phyloP scores from a whole-genome alignment of 257 asterid genomes.

The Gynochthodes officinalis region DNA sequence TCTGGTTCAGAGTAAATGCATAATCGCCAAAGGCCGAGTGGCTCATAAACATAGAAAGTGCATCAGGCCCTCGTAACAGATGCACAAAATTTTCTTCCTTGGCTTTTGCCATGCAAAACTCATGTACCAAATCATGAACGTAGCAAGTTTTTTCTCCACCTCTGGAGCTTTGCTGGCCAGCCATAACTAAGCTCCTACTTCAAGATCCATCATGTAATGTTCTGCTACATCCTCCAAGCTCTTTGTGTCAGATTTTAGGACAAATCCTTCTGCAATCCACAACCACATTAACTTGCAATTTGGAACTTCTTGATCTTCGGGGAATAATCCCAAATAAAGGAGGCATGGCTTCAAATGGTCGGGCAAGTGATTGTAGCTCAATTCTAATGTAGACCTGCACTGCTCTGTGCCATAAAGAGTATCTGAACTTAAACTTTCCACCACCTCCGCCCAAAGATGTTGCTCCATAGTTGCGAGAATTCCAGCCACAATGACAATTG shows the following conservation, averaged over 20 bases:
- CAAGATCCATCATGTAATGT: conserved; percentile 25
- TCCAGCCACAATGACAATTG: conserved; percentile 20
- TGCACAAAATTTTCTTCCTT: conserved; percentile 11
- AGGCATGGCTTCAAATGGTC: conserved; percentile 23
- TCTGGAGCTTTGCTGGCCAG: conserved; percentile 7
- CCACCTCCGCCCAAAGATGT: neutral
- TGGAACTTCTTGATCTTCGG: conserved; percentile 19
- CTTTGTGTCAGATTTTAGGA: neutral
- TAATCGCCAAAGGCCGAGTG: neutral
- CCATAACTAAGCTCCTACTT: conserved; percentile 16
- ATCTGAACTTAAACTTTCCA: neutral
- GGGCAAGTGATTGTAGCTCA: conserved; percentile 24
- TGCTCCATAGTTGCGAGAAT: conserved; percentile 12
- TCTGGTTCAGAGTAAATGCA: neutral
- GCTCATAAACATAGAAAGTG: neutral
- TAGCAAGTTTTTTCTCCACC: conserved; percentile 20
- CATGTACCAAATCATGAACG: conserved; percentile 23
- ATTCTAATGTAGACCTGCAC: conserved; percentile 13
- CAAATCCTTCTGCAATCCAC: conserved; percentile 29
- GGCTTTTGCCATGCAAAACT: conserved; percentile 19
- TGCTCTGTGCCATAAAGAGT: neutral
- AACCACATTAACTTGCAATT: conserved; percentile 14
- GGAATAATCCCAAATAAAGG: conserved; percentile 25
- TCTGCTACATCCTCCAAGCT: conserved; percentile 28
- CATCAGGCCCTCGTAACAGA: neutral